phyloP scores from a whole-genome alignment of 208 protist genomes.

The Leishmania guyanensis region DNA sequence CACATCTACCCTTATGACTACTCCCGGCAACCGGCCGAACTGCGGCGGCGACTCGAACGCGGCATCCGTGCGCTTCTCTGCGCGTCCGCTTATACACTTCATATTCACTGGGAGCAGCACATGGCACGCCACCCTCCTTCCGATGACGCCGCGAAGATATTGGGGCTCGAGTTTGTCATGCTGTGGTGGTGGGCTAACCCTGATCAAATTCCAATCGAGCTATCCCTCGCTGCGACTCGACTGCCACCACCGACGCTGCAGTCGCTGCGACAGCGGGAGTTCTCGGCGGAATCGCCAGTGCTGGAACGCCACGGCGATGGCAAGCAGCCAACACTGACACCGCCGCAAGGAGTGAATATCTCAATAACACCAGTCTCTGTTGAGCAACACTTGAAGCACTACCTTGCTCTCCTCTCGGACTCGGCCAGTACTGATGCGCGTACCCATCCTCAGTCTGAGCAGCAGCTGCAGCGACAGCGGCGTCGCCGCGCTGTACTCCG shows the following conservation, averaged over 20 bases:
- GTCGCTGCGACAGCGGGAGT: constrained; percentile 7
- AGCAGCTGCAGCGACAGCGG: neutral
- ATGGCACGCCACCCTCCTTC: constrained; percentile 8
- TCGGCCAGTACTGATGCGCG: neutral
- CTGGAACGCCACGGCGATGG: neutral
- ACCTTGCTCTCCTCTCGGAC: constrained; percentile 7
- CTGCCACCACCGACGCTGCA: constrained; percentile 17
- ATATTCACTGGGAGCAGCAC: constrained; percentile 55
- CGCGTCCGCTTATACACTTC: constrained; percentile 56
- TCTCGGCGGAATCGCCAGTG: neutral
- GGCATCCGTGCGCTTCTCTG: constrained; percentile 30
- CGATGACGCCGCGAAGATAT: neutral
- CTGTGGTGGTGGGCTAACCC: constrained; percentile 81
- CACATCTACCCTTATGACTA: constrained; percentile 27
- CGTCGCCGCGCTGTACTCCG: neutral
- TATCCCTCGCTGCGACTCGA: constrained; percentile 16
- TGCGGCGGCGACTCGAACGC: constrained; percentile 33
- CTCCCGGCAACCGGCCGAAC: constrained; percentile 7
- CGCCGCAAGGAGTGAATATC: too few species aligned
- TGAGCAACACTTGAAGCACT: constrained; percentile 28
- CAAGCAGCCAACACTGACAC: neutral
- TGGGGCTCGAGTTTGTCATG: constrained; percentile 59
- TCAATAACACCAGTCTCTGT: neutral
- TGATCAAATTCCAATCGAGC: constrained; percentile 59
- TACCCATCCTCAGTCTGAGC: neutral